Conservation (phyloP, 805 yeast species). For the Myxozyma udenii region DNA sequence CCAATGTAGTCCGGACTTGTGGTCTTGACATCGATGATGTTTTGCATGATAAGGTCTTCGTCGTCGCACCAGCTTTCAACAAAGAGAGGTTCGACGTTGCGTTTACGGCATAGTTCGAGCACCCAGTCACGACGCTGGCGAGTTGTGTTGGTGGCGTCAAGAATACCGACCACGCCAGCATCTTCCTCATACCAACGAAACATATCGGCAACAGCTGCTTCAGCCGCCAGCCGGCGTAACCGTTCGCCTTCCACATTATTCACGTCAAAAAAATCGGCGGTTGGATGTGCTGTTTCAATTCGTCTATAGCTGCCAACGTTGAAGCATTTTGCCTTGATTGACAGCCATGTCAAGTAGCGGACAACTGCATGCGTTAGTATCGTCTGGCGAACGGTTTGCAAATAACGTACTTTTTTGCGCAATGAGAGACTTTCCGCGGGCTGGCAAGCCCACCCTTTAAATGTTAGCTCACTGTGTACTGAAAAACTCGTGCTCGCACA, state of each 20-base stretch:
- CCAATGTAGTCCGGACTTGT: conserved; percentile 78
- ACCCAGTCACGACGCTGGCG: conserved; percentile 64
- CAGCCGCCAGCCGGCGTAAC: conserved; percentile 66
- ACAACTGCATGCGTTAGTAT: conserved; percentile 48
- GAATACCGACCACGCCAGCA: conserved; percentile 82
- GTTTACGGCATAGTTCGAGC: conserved; percentile 53
- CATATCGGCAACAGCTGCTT: conserved; percentile 72
- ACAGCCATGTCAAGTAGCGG: conserved; percentile 87
- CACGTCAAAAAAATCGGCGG: conserved; percentile 76
- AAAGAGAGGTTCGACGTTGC: conserved; percentile 82
- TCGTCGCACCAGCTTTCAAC: conserved; percentile 91
- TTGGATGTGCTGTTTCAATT: conserved; percentile 55
- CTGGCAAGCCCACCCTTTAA: conserved; percentile 45
- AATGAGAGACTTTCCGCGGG: conserved; percentile 87
- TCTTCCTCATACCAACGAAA: conserved; percentile 79
- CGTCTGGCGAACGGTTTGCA: not conserved
- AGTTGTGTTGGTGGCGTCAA: conserved; percentile 92
- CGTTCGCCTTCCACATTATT: conserved; percentile 61
- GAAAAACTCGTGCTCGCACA: conserved; percentile 1
- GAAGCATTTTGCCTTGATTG: conserved; percentile 80
- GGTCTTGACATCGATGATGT: conserved; percentile 80
- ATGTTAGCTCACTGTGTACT: not conserved
- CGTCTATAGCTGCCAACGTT: conserved; percentile 87
- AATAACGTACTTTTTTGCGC: conserved; percentile 65
- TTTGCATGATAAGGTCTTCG: conserved; percentile 68